phyloP scores from a whole-genome alignment of 306 rosid genomes.

The Vigna trinervia region DNA sequence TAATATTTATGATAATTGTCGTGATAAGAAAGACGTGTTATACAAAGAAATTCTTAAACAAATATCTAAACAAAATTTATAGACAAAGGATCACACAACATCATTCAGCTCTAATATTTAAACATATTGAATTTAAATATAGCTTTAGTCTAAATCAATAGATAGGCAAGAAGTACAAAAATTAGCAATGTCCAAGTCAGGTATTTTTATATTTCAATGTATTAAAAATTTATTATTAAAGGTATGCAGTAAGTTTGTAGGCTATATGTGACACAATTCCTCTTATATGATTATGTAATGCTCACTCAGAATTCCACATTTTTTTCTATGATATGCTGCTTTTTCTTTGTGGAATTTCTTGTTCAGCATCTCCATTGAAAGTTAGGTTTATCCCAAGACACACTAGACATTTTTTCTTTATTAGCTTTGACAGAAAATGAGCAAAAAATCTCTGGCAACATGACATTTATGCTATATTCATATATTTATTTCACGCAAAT shows the following conservation, averaged over 20 bases:
- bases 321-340: neutral
- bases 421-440: neutral
- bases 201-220: neutral
- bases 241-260: neutral
- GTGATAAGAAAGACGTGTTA: slow-evolving; percentile 53
- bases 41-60: slow-evolving; percentile 24
- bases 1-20: slow-evolving; percentile 48
- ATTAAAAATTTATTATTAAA: neutral
- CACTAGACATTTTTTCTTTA: neutral
- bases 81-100: too few relatives aligned
- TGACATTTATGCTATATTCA: neutral
- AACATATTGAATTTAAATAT: neutral
- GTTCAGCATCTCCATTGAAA: neutral
- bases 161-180: neutral
- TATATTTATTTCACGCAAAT: neutral
- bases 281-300: neutral
- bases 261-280: neutral
- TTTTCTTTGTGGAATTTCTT: neutral
- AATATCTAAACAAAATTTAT: slow-evolving; percentile 1
- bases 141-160: neutral
- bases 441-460: neutral
- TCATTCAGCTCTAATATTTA: neutral
- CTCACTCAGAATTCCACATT: neutral
- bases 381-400: slow-evolving; percentile 1
- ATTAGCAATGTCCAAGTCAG: slow-evolving; percentile 1